A percentile compares a stretch with the other conserved stretches of the same genome.
Conservation (phyloP, 345 rosid genomes). For the Cochlearia excelsa region DNA sequence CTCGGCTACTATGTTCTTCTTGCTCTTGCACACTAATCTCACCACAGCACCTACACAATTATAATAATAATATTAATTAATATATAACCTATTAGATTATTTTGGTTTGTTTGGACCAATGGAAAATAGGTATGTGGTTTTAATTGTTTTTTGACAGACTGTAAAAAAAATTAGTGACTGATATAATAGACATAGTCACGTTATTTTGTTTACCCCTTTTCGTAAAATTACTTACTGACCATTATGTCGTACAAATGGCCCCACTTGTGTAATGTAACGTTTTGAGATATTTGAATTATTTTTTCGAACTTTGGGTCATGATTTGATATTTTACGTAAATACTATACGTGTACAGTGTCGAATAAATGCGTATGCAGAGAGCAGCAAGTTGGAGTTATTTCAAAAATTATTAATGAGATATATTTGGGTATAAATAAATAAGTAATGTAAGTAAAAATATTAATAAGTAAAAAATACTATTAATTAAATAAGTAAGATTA, state of each 20-base stretch:
- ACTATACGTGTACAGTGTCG: not conserved
- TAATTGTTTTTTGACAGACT: slow-evolving; percentile 7
- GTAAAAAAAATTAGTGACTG: slow-evolving; percentile 26
- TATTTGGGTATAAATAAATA: not conserved
- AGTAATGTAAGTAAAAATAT: not conserved
- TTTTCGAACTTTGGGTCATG: slow-evolving; percentile 22
- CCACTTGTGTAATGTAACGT: slow-evolving; percentile 13
- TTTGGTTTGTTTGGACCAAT: not conserved
- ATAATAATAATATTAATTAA: not conserved
- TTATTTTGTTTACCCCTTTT: slow-evolving; percentile 5
- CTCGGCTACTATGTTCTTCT: slow-evolving; percentile 34
- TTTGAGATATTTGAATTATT: slow-evolving; percentile 30
- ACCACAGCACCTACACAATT: slow-evolving; percentile 58
- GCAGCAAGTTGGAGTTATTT: not conserved
- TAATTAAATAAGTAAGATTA: no score
- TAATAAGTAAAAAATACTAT: not conserved
- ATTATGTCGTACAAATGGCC: slow-evolving; percentile 17
- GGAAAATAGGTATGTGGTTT: not conserved
- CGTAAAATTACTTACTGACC: slow-evolving; percentile 10
- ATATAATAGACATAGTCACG: slow-evolving; percentile 1
- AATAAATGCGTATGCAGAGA: slow-evolving; percentile 16
- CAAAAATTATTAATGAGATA: not conserved
- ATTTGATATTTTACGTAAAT: not conserved
- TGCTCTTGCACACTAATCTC: slow-evolving; percentile 66
- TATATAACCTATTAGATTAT: not conserved